Evolutionary conservation across 2,329 filamentous ascomycete genomes (phyloP).

Genomic region (Clarireedia homoeocarpa): DNA sequence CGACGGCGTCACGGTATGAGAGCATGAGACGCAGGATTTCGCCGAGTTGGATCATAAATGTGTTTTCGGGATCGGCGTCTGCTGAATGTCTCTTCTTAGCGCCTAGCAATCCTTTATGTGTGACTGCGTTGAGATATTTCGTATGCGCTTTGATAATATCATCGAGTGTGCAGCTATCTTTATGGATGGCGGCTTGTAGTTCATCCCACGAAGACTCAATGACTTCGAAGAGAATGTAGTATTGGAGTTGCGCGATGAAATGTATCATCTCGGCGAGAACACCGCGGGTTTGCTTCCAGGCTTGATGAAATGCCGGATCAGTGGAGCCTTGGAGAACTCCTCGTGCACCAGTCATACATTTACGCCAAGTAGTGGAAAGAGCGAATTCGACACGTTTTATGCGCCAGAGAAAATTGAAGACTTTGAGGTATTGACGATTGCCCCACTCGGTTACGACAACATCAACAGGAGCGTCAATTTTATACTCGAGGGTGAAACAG

Average conservation of each 20-base stretch:
- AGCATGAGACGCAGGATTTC: slow-evolving; percentile 93
- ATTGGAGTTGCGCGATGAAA: slow-evolving; percentile 93
- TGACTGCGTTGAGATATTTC: slow-evolving; percentile 86
- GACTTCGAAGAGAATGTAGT: slow-evolving; percentile 97
- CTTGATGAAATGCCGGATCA: slow-evolving; percentile 58
- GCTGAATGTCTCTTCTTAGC: slow-evolving; percentile 45
- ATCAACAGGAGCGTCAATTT: slow-evolving; percentile 92
- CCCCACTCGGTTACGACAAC: slow-evolving; percentile 96
- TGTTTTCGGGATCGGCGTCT: slow-evolving; percentile 48
- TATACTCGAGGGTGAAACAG: slow-evolving; percentile 97
- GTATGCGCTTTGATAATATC: slow-evolving; percentile 90
- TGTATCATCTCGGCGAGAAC: slow-evolving; percentile 97
- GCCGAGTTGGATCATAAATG: slow-evolving; percentile 84
- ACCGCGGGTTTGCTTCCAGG: slow-evolving; percentile 87
- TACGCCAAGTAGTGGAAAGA: slow-evolving; percentile 82
- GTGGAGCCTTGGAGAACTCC: slow-evolving; percentile 74
- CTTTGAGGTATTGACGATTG: slow-evolving; percentile 92
- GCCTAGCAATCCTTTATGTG: slow-evolving; percentile 88
- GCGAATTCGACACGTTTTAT: slow-evolving; percentile 97
- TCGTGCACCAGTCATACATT: slow-evolving; percentile 88
- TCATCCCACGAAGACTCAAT: slow-evolving; percentile 95
- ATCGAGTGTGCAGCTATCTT: slow-evolving; percentile 85
- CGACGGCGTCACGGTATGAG: slow-evolving; percentile 84
- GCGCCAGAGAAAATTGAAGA: slow-evolving; percentile 98
- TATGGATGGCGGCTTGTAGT: slow-evolving; percentile 72